Evolutionary conservation across 805 yeast genomes (phyloP).

Genomic region (Myxozyma neotropica): DNA sequence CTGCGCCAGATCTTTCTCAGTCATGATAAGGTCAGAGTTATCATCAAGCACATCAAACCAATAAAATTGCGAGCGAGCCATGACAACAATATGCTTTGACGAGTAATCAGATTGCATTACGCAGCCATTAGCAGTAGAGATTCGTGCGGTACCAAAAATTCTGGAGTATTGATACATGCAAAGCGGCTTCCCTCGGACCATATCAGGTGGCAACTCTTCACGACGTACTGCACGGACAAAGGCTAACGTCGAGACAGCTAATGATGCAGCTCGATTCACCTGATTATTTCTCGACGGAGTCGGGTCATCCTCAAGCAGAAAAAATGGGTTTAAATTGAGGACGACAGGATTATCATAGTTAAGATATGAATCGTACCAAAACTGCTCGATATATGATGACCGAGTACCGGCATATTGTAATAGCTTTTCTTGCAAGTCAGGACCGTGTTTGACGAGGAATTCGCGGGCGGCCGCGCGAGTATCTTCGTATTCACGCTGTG

Average conservation of each 20-base stretch:
- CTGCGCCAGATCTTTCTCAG: slow-evolving; percentile 72
- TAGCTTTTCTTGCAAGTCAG: slow-evolving; percentile 63
- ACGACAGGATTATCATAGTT: slow-evolving; percentile 82
- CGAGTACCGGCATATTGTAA: slow-evolving; percentile 62
- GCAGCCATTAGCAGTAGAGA: slow-evolving; percentile 82
- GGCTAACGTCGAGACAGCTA: slow-evolving; percentile 74
- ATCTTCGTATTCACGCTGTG: slow-evolving; percentile 64
- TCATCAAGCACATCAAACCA: slow-evolving; percentile 91
- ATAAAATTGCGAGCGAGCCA: slow-evolving; percentile 85
- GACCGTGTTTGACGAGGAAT: slow-evolving; percentile 59
- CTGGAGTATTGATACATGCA: slow-evolving; percentile 92
- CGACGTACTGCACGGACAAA: slow-evolving; percentile 78
- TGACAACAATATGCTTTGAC: slow-evolving; percentile 78
- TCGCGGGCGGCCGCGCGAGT: slow-evolving; percentile 61
- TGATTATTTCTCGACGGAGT: slow-evolving; percentile 64
- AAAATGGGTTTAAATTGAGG: slow-evolving; percentile 87
- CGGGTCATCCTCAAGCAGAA: slow-evolving; percentile 88
- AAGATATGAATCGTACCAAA: slow-evolving; percentile 90
- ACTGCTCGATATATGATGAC: slow-evolving; percentile 86
- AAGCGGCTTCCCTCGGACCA: slow-evolving; percentile 63
- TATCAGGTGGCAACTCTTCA: slow-evolving; percentile 73
- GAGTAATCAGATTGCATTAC: slow-evolving; percentile 77
- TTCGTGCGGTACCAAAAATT: slow-evolving; percentile 83
- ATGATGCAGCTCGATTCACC: slow-evolving; percentile 76
- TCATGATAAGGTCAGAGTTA: slow-evolving; percentile 67